phyloP scores from a whole-genome alignment of 495 filamentous ascomycete genomes.

The Penicillium bovifimosum region DNA sequence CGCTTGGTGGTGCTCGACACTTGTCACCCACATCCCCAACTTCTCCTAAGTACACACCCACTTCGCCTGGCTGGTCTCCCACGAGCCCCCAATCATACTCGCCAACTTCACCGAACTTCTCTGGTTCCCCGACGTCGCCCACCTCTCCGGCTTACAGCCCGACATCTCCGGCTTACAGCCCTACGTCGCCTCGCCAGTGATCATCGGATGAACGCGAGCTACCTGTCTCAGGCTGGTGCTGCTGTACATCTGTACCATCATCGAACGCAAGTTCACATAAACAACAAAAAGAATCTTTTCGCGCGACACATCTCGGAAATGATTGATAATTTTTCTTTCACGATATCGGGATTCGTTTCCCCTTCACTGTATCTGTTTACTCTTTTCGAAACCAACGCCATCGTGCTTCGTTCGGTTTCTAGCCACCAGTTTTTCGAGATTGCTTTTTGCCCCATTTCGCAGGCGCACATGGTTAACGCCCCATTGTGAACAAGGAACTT shows the following conservation, averaged over 20 bases:
- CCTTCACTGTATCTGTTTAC: constrained; percentile 31
- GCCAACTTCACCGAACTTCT: constrained; percentile 68
- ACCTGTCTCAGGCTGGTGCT: constrained; percentile 21
- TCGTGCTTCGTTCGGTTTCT: constrained; percentile 10
- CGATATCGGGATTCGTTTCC: constrained; percentile 29
- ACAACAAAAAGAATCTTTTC: constrained; percentile 38
- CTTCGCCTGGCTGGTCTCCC: constrained; percentile 64
- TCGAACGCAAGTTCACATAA: constrained; percentile 26
- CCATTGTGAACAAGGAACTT: not conserved
- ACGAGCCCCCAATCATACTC: constrained; percentile 68
- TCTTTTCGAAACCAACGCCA: constrained; percentile 7
- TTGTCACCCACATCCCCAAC: constrained; percentile 64
- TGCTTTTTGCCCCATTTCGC: constrained; percentile 21
- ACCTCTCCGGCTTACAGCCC: constrained; percentile 55
- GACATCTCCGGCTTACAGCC: constrained; percentile 46
- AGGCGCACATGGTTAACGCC: constrained; percentile 20
- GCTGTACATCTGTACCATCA: constrained; percentile 42
- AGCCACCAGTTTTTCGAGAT: constrained; percentile 18
- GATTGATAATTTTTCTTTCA: constrained; percentile 40
- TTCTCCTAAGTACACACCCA: constrained; percentile 70
- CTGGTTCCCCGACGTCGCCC: constrained; percentile 52
- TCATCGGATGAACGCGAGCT: constrained; percentile 16
- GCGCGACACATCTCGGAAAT: constrained; percentile 36
- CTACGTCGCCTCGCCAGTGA: constrained; percentile 48
- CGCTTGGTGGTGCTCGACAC: constrained; percentile 43